Evolutionary conservation across 2,329 filamentous ascomycete species (phyloP).

Genomic region (Arachnomyces sp.): DNA sequence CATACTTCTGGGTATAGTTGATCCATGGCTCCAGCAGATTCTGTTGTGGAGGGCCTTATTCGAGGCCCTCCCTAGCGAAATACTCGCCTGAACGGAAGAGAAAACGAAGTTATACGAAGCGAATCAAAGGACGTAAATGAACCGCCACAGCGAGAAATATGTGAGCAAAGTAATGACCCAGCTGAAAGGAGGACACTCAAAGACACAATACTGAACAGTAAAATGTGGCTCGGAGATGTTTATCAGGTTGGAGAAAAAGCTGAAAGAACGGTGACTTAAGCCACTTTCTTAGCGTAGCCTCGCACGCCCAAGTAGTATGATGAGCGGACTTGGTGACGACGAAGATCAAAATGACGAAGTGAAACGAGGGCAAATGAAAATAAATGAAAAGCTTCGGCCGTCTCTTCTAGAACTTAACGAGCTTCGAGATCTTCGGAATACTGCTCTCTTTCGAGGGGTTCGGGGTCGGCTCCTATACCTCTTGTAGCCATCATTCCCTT

Average conservation of each 20-base stretch:
- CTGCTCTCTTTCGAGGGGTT: not conserved
- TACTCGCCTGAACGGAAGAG: too few relatives aligned
- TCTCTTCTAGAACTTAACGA: too few relatives aligned
- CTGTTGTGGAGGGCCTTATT: too few relatives aligned
- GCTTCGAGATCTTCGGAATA: not conserved
- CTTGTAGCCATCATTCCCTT: too few relatives aligned
- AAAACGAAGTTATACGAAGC: not conserved
- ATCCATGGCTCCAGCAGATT: too few relatives aligned
- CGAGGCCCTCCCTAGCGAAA: too few relatives aligned
- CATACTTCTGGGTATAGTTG: too few relatives aligned
- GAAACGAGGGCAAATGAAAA: slow-evolving; percentile 8
- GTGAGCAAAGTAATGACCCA: not conserved
- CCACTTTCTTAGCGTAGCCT: too few relatives aligned
- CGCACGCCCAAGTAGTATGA: too few relatives aligned
- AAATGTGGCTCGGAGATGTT: too few relatives aligned
- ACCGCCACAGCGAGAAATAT: not conserved
- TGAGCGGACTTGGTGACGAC: slow-evolving; percentile 1
- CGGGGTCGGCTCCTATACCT: too few relatives aligned
- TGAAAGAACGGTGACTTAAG: too few relatives aligned
- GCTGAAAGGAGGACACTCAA: not conserved
- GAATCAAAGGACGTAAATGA: not conserved
- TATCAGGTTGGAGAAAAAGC: slow-evolving; percentile 5
- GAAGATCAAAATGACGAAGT: slow-evolving; percentile 7
- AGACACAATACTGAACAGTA: not conserved
- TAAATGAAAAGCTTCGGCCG: not conserved